Evolutionary conservation across 2,329 filamentous ascomycete species (phyloP), one percentile per base, ranked within the genome.

Genomic region (Verticillium klebahnii): DNA sequence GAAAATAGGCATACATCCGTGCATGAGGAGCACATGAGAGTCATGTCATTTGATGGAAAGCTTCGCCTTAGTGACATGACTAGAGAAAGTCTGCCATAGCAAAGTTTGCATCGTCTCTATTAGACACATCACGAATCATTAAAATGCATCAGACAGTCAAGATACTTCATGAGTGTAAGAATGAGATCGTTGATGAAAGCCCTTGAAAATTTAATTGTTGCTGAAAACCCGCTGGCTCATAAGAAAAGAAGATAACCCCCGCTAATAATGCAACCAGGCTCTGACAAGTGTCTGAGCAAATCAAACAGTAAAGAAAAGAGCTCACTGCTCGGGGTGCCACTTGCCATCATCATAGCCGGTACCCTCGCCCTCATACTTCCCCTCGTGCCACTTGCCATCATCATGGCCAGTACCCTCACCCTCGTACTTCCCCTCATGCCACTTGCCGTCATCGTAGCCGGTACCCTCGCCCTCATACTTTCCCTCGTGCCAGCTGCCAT

Each of bases 391-490:
- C 34, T 60, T 50, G 11, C 63, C 63, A 54, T 64, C 59, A 50
- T 64, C 61, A 7, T 40, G 56, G 14, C 23, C 25, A 7, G 61
- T 63, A 31, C 61, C 59, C 14, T 23, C 31, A 9, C 63, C 63
- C 39, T 62, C 61, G 40, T 64, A 64, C 57, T 64, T 64, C 2
- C 62, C 62, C 12, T 39, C 29, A 23, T 59, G 15, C 63, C 63
- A 64, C 34, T 60, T 50, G 11, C 63, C 63, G 56, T 64, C 59
- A 50, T 64, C 61, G 14, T 40, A 58, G 14, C 23, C 25, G 11
- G 61, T 63, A 31, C 61, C 59, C 14, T 23, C 31, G 15, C 63
- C 63, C 39, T 62, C 61, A 54, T 64, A 64, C 57, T 64, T 64
- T 2, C 62, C 62, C 12, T 39, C 29, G 32, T 59, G 15, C 63